A percentile compares a stretch with the other conserved stretches of the same genome.
These are phyloP conservation scores for Dactylellina leptospora DNA, from an alignment of 2,329 filamentous ascomycete genomes.

Conservation along the genomic window DNA sequence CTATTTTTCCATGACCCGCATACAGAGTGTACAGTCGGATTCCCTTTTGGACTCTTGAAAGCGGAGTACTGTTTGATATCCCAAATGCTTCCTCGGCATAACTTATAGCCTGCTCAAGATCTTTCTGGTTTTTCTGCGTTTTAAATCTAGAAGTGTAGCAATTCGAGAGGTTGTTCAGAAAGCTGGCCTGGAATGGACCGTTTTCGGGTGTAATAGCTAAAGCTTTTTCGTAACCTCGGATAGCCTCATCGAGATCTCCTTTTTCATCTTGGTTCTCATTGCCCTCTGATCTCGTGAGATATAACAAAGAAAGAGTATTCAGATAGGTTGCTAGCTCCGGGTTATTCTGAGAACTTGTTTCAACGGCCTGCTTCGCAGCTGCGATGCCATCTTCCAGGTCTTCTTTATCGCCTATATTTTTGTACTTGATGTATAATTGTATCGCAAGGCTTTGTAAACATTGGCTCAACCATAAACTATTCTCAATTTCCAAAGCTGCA, in stretches of 20 bases:
- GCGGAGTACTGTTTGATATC: neutral
- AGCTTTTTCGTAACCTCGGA: neutral
- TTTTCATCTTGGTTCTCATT: neutral
- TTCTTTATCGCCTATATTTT: neutral
- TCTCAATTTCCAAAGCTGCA: neutral
- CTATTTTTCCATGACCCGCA: neutral
- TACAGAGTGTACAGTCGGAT: neutral
- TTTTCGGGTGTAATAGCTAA: slow-evolving; percentile 1
- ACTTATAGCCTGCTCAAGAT: neutral
- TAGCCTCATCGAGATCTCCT: slow-evolving; percentile 12
- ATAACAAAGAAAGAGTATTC: neutral
- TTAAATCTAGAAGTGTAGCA: neutral
- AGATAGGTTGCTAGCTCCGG: neutral
- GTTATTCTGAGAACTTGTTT: neutral
- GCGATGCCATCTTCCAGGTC: neutral
- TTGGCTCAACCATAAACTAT: slow-evolving; percentile 7
- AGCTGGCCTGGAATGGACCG: neutral
- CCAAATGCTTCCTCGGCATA: slow-evolving; percentile 2
- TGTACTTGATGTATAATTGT: neutral
- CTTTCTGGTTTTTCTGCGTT: neutral
- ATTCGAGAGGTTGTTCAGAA: slow-evolving; percentile 13
- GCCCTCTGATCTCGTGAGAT: neutral
- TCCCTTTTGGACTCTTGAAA: slow-evolving; percentile 1
- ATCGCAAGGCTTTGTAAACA: neutral
- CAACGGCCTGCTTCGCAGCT: neutral